Base-by-base conservation (phyloP, 2,329 filamentous ascomycete species). In the Rhynchosporium agropyri region DNA sequence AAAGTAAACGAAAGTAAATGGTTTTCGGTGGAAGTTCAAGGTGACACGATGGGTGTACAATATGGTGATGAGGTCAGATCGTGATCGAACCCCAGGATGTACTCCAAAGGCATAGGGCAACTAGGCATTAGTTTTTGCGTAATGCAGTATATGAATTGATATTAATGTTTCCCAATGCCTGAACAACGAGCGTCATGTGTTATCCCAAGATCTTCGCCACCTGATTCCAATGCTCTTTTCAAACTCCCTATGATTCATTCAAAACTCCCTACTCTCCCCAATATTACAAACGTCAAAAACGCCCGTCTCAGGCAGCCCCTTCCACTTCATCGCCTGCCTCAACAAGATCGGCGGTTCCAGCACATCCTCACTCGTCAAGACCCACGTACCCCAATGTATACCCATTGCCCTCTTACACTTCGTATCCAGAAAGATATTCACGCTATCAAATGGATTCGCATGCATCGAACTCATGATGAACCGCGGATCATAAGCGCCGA, bases 381-480 rank as follows among this genome's bases (percentile, higher is more conserved):
- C 88, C 92, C 93, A 97, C 0, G 90, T 88, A 2, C 92, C 93
- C 92, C 93, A 97, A 74, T 97, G 94, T 70, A 97, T 97, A 1
- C 86, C 93, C 78, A 97, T 81, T 28, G 92, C 93, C 20, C 79
- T 80, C 70, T 84, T 81, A 79, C 93, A 97, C 69, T 83, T 83
- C 0, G 91, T 96, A 70, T 97, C 93, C 6, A 81, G 76, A 76
- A 97, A 97, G 69, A 98, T 97, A 71, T 95, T 91, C 43, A 97
- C 92, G 0, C 89, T 85, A 74, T 98, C 94, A 68, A 86, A 88
- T 0, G 94, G 94, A 74, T 96, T 90, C 7, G 90, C 89, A 75
- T 98, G 94, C 83, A 96, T 88, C 26, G 86, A 79, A 53, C 88
- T 92, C 80, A 95, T 93, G 66, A 95, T 75, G 62, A 75, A 77